Percentiles rank a stretch among this genome's conserved stretches.
Evolutionary conservation across 148 eudicot species (phyloP).

Genomic region (Pharnaceum exiguum): DNA sequence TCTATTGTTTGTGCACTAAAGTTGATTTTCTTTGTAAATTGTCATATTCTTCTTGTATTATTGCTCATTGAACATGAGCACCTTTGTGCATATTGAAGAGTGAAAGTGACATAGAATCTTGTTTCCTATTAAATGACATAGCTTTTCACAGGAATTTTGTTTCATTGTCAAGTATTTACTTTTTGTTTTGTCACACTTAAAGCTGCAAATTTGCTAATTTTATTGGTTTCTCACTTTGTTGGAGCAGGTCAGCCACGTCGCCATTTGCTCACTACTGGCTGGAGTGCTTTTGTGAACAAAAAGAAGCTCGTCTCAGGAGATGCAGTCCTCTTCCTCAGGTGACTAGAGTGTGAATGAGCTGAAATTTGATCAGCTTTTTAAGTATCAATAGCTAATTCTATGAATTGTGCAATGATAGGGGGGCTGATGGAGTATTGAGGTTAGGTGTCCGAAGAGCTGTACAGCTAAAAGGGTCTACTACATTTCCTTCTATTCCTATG

Average conservation of each 20-base stretch:
- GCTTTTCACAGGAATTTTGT: no score
- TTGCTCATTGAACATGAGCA: no score
- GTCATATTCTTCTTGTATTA: no score
- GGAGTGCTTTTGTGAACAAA: conserved; percentile 97
- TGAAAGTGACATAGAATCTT: no score
- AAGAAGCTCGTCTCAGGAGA: conserved; percentile 95
- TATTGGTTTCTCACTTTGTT: background rate
- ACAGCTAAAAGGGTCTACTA: conserved; percentile 46
- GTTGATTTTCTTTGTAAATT: no score
- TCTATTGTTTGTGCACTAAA: no score
- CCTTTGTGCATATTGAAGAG: no score
- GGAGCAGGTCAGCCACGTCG: conserved; percentile 88
- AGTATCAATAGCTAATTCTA: conserved; percentile 2
- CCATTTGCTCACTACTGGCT: conserved; percentile 93
- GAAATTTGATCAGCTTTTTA: background rate
- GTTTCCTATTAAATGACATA: no score
- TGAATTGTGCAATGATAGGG: conserved; percentile 32
- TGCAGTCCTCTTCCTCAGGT: conserved; percentile 89
- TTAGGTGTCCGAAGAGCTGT: conserved; percentile 79
- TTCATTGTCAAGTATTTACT: no score
- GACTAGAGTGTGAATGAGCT: background rate
- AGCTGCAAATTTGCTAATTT: background rate
- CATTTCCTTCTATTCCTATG: conserved; percentile 29
- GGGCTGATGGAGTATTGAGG: conserved; percentile 84
- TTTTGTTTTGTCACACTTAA: no score